Evolutionary conservation across 148 eudicot genomes (phyloP), one percentile per base, ranked within the genome.

Genomic region (Chenopodium album): DNA sequence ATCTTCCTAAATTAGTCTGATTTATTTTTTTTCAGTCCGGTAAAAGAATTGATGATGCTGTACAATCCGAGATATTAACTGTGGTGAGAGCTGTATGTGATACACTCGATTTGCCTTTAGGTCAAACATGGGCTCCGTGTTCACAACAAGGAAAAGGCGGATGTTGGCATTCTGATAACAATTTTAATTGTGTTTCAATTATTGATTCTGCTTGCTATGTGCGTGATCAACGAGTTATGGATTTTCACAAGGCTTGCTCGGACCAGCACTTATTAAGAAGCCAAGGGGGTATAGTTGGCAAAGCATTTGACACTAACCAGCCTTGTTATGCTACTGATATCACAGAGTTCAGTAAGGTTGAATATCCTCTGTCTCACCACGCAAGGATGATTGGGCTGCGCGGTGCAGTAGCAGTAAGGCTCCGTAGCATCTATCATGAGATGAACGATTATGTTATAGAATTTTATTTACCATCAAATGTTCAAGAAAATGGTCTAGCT

Each of bases 341-440:
- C 32, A 84, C 90, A 10, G 92, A 85, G 73, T 93, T 88, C 60
- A 90, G 89, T 87, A 92, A 89, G 88, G 77, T 82, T 0, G 92
- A 94, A 34, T 94, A 94, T 82, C 94, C 97, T 32, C 90, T 93
- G 3, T 87, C 94, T 28, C 95, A 93, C 73, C 91, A 94, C 75
- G 98, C 97, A 31, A 89, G 86, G 88, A 82, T 91, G 87, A 87
- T 87, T 79, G 83, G 87, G 80, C 82, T 94, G 68, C 85, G 81
- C 73, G 94, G 89, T 17, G 89, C 93, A 44, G 88, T 92, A 63
- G 97, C 98, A 28, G 87, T 94, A 84, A 88, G 85, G 64, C 84
- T 93, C 50, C 83, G 84, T 32, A 88, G 90, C 76, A 84, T 87
- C 56, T 81, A 85, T 71, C 85, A 81, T 16, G 88, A 81, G 77